Conservation (phyloP, 345 rosid genomes). For the Linum lewisii region DNA sequence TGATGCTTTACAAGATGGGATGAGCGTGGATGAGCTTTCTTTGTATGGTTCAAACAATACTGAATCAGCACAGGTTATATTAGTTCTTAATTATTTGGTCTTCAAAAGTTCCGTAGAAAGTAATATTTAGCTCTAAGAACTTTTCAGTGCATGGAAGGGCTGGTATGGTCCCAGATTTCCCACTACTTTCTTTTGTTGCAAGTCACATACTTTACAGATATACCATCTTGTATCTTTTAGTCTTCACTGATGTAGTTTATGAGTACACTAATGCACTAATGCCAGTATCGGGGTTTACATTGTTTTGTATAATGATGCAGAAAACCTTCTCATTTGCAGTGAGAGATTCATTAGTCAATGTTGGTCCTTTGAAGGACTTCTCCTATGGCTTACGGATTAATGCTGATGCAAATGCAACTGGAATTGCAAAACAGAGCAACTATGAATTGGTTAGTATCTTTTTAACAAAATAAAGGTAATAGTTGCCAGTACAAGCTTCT, state of each 20-base stretch:
- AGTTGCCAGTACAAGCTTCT: neutral
- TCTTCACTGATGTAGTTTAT: neutral
- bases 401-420: constrained; percentile 87
- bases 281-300: neutral
- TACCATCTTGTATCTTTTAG: constrained; percentile 13
- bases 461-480: neutral
- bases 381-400: constrained; percentile 79
- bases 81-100: constrained; percentile 4
- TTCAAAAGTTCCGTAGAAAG: neutral
- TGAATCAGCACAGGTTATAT: constrained; percentile 74
- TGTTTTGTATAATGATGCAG: constrained; percentile 33
- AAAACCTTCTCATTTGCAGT: constrained; percentile 85
- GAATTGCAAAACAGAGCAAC: constrained; percentile 95
- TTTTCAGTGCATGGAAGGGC: neutral
- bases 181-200: constrained; percentile 1
- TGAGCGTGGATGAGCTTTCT: constrained; percentile 85
- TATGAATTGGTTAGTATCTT: constrained; percentile 75
- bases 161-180: neutral
- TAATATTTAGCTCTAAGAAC: neutral
- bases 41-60: constrained; percentile 68
- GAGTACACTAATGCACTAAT: neutral
- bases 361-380: constrained; percentile 96
- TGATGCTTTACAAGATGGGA: constrained; percentile 84
- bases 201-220: constrained; percentile 10
- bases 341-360: constrained; percentile 82